A percentile compares a stretch with the other conserved stretches of the same genome.
Conservation (phyloP, 495 filamentous ascomycete species). For the Aspergillus baeticus region DNA sequence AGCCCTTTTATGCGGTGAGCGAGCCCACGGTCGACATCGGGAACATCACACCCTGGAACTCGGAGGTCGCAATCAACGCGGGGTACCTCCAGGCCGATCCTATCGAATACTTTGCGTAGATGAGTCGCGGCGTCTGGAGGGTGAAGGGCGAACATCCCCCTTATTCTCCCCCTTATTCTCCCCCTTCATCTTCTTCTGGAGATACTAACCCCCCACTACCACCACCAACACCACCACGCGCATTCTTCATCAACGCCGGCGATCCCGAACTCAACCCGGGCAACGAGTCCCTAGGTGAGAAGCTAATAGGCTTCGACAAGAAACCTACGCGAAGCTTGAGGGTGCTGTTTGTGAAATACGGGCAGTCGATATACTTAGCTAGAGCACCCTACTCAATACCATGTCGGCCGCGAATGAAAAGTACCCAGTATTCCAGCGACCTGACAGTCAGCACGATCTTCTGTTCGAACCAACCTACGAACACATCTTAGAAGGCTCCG, state of each 20-base stretch:
- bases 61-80: constrained; percentile 20
- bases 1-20: constrained; percentile 41
- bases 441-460: too few relatives aligned
- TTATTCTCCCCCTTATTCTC: too few relatives aligned
- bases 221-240: constrained; percentile 17
- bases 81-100: constrained; percentile 34
- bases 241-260: constrained; percentile 45
- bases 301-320: constrained; percentile 5
- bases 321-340: background rate
- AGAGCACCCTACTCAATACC: too few relatives aligned
- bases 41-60: constrained; percentile 6
- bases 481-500: background rate
- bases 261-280: constrained; percentile 41
- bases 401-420: too few relatives aligned
- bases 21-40: constrained; percentile 24
- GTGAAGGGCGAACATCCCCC: too few relatives aligned
- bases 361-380: too few relatives aligned
- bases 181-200: too few relatives aligned
- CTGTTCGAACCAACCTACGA: too few relatives aligned
- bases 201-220: constrained; percentile 19
- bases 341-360: too few relatives aligned
- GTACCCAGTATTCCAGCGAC: too few relatives aligned
- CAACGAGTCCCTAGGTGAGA: constrained; percentile 12
- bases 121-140: too few relatives aligned
- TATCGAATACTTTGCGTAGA: constrained; percentile 31